These are phyloP conservation scores for Rhodomyrtus psidioides DNA, from an alignment of 441 rosid species.

Conservation along the genomic window DNA sequence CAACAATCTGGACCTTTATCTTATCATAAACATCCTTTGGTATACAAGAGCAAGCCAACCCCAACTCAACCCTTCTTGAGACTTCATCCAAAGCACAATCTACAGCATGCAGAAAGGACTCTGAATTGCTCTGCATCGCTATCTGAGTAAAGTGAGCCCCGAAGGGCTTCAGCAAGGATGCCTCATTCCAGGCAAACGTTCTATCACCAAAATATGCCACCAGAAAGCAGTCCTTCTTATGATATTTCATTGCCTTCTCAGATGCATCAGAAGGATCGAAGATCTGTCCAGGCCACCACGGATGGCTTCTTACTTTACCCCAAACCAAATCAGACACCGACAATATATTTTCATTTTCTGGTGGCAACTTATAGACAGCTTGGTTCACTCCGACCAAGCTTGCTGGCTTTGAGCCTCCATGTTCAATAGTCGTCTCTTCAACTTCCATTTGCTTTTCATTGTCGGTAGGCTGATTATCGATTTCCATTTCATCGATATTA, in stretches of 20 bases:
- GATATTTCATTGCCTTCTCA: conserved; percentile 32
- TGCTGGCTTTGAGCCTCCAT: conserved; percentile 5
- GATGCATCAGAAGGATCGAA: conserved; percentile 41
- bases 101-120: conserved; percentile 36
- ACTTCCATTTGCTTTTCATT: conserved; percentile 7
- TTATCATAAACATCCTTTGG: conserved; percentile 26
- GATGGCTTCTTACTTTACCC: conserved; percentile 50
- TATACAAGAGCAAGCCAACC: conserved; percentile 34
- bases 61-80: conserved; percentile 26
- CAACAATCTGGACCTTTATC: conserved; percentile 40
- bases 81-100: conserved; percentile 42
- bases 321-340: conserved; percentile 34
- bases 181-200: conserved; percentile 48
- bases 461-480: conserved; percentile 26
- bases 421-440: conserved; percentile 18
- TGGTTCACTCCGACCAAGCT: conserved; percentile 11
- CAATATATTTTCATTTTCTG: conserved; percentile 27
- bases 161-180: conserved; percentile 30
- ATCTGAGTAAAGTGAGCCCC: conserved; percentile 24
- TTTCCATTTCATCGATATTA: conserved; percentile 24
- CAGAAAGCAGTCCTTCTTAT: conserved; percentile 33
- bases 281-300: conserved; percentile 56
- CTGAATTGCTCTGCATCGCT: conserved; percentile 34
- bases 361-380: conserved; percentile 32
- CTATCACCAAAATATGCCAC: conserved; percentile 46